Percentiles rank a stretch among this genome's conserved stretches.
Evolutionary conservation across 176 grass and related monocot species (phyloP).

Genomic region (Coix lacrymajobi): DNA sequence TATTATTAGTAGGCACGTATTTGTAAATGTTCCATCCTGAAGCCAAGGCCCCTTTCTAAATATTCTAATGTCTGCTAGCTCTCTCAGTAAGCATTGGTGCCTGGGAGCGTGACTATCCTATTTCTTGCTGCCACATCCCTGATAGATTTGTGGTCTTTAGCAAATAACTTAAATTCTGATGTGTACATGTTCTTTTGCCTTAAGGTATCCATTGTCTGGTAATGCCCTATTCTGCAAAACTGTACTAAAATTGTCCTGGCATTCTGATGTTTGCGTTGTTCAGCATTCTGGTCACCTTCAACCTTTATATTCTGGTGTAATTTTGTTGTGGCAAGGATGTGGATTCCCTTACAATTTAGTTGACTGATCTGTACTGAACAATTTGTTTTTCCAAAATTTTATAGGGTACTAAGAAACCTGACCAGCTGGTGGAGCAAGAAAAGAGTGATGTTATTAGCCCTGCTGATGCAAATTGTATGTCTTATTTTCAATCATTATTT

Average conservation of each 20-base stretch:
- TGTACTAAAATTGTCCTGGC: not conserved
- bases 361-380: slow-evolving; percentile 1
- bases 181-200: not conserved
- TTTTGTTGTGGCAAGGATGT: not conserved
- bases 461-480: slow-evolving; percentile 44
- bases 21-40: not conserved
- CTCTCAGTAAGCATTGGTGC: not conserved
- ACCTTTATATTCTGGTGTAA: not conserved
- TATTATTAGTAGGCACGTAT: not conserved
- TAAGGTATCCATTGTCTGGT: not conserved
- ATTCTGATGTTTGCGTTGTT: not conserved
- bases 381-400: slow-evolving; percentile 8
- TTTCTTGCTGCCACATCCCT: not conserved
- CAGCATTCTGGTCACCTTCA: not conserved
- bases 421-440: slow-evolving; percentile 61
- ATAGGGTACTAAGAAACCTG: slow-evolving; percentile 55
- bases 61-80: not conserved
- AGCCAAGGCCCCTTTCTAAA: too few relatives aligned
- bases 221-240: not conserved
- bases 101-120: not conserved
- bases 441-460: slow-evolving; percentile 80
- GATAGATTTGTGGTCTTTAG: not conserved
- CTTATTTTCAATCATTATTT: not conserved
- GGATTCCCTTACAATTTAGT: not conserved
- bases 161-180: not conserved